Evolutionary conservation across 306 rosid genomes (phyloP), one percentile per base, ranked within the genome.

Genomic region (Rosa chinensis): DNA sequence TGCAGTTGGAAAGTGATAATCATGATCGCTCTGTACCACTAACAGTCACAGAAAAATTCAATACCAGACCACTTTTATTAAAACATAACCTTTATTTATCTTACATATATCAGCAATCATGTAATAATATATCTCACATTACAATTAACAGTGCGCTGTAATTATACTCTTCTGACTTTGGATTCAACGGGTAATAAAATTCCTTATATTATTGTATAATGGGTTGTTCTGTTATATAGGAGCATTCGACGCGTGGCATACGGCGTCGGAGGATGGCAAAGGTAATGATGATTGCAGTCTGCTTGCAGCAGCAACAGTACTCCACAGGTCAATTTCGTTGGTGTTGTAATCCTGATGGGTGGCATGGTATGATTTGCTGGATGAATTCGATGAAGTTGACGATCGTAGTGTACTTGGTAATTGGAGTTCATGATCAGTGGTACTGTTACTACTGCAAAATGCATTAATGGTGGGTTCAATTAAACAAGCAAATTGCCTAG

Each of bases 261-360:
- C 69, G 10, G 88, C 89, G 75, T 92, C 93, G 5, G 94, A 78
- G 68, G 94, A 87, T 4, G 91, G 82, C 81, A 85, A 39, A 14
- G 86, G 56, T 2, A 89, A 87, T 2, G 92, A 79, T 6, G 93
- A 78, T 52, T 87, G 84, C 5, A 66, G 70, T 50, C 90, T 32
- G 37, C 37, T 80, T 21, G 87, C 68, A 63, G 68, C n/a, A 14
- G 21, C 83, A 66, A 89, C 90, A 79, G 70, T 75, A 25, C 78
- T 88, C 99, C 99, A 95, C 1, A 92, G 89, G 79, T 89, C 95
- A 49, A 85, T 82, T 78, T 93, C 98, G 75, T 84, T 86, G 67
- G 79, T 71, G 88, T 83, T 83, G 61, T 66, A 66, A 20, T 66
- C 43, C 6, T 20, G 20, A 6, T 75, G 81, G 40, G 88, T 66